Evolutionary conservation across 2,329 filamentous ascomycete species (phyloP).

Genomic region (Xylaria sp.): DNA sequence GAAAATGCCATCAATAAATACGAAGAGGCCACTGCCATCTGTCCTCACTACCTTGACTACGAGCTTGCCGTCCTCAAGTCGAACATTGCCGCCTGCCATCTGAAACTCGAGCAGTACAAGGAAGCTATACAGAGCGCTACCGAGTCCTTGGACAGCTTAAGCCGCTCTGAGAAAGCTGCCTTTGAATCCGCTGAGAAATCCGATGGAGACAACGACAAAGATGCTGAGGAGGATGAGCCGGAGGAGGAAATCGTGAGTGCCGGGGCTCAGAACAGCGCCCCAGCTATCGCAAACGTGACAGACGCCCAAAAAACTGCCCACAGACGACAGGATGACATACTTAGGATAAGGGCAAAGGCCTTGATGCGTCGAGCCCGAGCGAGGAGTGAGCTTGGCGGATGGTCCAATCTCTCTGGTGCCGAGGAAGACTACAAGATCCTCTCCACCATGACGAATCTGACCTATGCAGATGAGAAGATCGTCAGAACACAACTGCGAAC

Average conservation of each 20-base stretch:
- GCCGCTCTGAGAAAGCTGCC: conserved; percentile 62
- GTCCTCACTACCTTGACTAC: conserved; percentile 87
- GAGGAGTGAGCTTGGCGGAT: conserved; percentile 76
- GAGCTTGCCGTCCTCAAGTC: conserved; percentile 87
- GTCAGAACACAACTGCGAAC: conserved; percentile 73
- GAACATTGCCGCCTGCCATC: conserved; percentile 89
- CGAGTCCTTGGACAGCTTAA: conserved; percentile 77
- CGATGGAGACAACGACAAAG: conserved; percentile 58
- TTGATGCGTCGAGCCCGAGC: conserved; percentile 83
- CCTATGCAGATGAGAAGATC: conserved; percentile 72
- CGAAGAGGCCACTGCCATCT: conserved; percentile 79
- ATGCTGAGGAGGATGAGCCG: conserved; percentile 58
- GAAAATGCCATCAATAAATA: conserved; percentile 84
- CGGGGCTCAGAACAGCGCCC: conserved; percentile 64
- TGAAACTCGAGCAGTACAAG: conserved; percentile 89
- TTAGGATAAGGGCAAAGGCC: conserved; percentile 83
- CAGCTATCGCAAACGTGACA: conserved; percentile 49
- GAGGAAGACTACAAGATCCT: conserved; percentile 82
- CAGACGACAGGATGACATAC: conserved; percentile 70
- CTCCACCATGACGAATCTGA: conserved; percentile 68
- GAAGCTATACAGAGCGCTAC: conserved; percentile 80
- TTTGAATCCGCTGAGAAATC: conserved; percentile 48
- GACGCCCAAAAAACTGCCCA: conserved; percentile 47
- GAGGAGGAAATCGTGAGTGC: conserved; percentile 70
- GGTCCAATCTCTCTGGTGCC: conserved; percentile 82